Base-by-base conservation (phyloP, 2,329 filamentous ascomycete species). In the Cytospora mali region DNA sequence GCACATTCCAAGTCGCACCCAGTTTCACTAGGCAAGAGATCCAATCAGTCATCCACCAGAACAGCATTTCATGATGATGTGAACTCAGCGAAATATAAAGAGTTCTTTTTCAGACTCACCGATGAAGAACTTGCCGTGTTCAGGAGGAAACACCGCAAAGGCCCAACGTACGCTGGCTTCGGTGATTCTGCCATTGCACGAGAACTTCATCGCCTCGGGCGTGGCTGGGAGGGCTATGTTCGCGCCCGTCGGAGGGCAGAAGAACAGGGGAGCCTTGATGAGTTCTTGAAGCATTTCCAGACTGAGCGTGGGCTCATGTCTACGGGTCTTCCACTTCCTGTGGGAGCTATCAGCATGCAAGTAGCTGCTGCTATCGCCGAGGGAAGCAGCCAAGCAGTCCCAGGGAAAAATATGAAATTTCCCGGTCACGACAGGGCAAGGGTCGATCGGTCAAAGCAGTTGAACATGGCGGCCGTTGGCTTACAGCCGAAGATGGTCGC, bases 141-240 rank as follows among this genome's bases (percentile, higher is more conserved):
- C 27, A 54, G 50, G 50, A 60, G 33, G n/a, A 60, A 4, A 1
- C 27, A 53, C 33, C 16, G 50, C 1, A 60, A 39, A 25, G 57
- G 50, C 1, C 2, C 57, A 1, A 33, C 21, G 14, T 53, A 53
- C 28, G 23, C 7, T 4, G 16, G n/a, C 18, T 48, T 54, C 14
- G 54, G 21, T 16, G 21, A 48, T 13, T 18, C 14, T 9, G n/a
- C 57, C 6, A 14, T 48, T 25, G 35, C 57, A 3, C 31, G 18
- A n/a, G 16, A 25, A 9, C 50, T 60, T 14, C 11, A 60, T 13
- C 27, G 51, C n/a, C 50, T 60, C 14, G 57, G 35, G 16, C 57
- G 57, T 23, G 57, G 57, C 2, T 60, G 57, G 57, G 10, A 48
- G n/a, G 57, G 57, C 3, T 60, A 46, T 33, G 9, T 48, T 4